Percentiles rank a stretch among this genome's conserved stretches.
Conservation (phyloP, 148 eudicot genomes). For the Agrostemma githago region DNA sequence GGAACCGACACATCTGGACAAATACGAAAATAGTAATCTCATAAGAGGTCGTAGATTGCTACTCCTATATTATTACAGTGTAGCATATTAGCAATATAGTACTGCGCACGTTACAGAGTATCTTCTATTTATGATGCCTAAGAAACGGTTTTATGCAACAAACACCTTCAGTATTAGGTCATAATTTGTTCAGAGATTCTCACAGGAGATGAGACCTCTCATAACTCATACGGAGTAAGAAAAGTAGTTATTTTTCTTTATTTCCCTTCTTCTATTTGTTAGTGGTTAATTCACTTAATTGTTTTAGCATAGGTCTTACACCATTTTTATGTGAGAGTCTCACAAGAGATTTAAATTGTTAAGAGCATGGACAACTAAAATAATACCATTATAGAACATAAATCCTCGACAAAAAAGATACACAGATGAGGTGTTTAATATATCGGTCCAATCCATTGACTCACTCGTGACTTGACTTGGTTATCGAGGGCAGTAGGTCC, state of each 20-base stretch:
- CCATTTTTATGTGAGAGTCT: too few species aligned
- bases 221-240: too few species aligned
- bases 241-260: too few species aligned
- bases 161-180: neutral
- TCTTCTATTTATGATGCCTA: neutral
- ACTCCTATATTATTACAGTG: too few species aligned
- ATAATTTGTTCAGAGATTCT: too few species aligned
- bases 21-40: neutral
- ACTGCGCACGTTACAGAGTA: neutral
- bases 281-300: too few species aligned
- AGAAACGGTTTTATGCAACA: neutral
- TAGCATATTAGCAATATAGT: neutral
- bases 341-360: neutral
- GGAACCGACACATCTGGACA: slow-evolving; percentile 4
- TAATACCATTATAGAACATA: neutral
- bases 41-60: neutral
- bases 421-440: neutral
- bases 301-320: too few species aligned
- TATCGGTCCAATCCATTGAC: neutral
- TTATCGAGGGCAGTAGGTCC: neutral
- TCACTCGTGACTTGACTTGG: neutral
- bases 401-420: neutral
- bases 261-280: too few species aligned
- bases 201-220: too few species aligned
- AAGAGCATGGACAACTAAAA: neutral